Percentiles rank a stretch among this genome's conserved stretches.
Conservation (phyloP, 2,329 filamentous ascomycete species). For the Pseudogymnoascus sp. region DNA sequence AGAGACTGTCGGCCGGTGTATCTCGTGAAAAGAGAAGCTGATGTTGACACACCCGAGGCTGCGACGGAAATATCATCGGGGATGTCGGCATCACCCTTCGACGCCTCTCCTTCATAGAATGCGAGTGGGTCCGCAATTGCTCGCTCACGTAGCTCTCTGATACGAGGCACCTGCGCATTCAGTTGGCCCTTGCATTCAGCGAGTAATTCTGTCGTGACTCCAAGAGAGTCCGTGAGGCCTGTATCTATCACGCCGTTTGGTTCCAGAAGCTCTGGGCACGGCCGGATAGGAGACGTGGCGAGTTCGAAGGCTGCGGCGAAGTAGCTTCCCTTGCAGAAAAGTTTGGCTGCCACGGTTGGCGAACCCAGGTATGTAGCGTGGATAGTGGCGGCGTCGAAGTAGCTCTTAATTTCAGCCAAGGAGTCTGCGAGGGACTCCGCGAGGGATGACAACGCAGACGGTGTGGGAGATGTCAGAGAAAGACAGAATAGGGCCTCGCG, state of each 20-base stretch:
- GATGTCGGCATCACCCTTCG: conserved; percentile 56
- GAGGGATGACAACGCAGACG: conserved; percentile 56
- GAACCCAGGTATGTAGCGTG: conserved; percentile 75
- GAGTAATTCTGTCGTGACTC: conserved; percentile 79
- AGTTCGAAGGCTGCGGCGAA: conserved; percentile 87
- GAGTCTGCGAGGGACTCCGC: conserved; percentile 72
- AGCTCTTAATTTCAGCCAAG: conserved; percentile 78
- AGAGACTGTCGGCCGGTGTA: conserved; percentile 70
- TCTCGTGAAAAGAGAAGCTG: conserved; percentile 83
- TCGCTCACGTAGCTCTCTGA: conserved; percentile 73
- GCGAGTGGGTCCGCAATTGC: conserved; percentile 79
- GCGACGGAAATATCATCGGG: conserved; percentile 92
- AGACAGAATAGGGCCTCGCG: conserved; percentile 82
- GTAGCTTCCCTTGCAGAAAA: conserved; percentile 78
- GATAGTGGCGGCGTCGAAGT: conserved; percentile 69
- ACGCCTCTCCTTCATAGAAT: conserved; percentile 76
- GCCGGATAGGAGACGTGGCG: conserved; percentile 48
- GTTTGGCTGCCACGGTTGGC: conserved; percentile 61
- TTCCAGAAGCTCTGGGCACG: conserved; percentile 48
- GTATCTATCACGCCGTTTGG: conserved; percentile 59
- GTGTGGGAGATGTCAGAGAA: conserved; percentile 53
- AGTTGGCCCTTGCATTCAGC: conserved; percentile 89
- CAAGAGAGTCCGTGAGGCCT: conserved; percentile 73
- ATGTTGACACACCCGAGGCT: conserved; percentile 74
- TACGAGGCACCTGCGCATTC: conserved; percentile 74